These are phyloP conservation scores for Mycena venus DNA, from an alignment of 768 basidiomycete genomes.

Conservation along the genomic window DNA sequence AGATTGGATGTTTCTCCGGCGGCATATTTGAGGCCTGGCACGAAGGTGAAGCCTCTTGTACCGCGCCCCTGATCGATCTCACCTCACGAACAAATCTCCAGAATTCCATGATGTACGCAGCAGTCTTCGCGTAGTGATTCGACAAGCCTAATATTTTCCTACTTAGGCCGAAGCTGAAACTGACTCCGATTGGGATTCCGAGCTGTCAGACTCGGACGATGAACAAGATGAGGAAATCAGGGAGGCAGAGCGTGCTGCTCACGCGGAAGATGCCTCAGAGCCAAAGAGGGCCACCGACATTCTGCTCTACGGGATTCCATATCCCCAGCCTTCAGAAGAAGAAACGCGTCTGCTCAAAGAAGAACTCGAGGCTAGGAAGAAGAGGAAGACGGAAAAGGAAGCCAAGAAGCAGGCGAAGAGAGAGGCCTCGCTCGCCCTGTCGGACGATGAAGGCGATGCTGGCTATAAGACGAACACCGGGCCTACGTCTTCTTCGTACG, in stretches of 20 bases:
- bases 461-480: too few relatives aligned
- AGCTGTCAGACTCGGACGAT: neutral
- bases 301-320: conserved; percentile 8
- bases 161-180: neutral
- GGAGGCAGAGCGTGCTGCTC: conserved; percentile 6
- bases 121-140: neutral
- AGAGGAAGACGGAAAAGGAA: neutral
- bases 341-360: conserved; percentile 4
- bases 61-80: neutral
- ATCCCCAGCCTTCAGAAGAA: neutral
- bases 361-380: neutral
- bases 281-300: conserved; percentile 1
- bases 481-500: neutral
- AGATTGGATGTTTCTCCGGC: conserved; percentile 30
- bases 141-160: neutral
- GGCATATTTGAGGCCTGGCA: conserved; percentile 36
- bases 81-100: neutral
- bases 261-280: conserved; percentile 2
- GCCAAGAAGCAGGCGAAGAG: neutral
- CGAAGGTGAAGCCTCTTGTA: neutral
- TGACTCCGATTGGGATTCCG: conserved; percentile 16
- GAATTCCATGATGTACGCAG: conserved; percentile 12
- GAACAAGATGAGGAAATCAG: conserved; percentile 6
- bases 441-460: neutral
- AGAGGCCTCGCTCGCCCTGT: neutral